phyloP scores from a whole-genome alignment of 2,329 filamentous ascomycete species.

The Chrysoporthe puriensis region DNA sequence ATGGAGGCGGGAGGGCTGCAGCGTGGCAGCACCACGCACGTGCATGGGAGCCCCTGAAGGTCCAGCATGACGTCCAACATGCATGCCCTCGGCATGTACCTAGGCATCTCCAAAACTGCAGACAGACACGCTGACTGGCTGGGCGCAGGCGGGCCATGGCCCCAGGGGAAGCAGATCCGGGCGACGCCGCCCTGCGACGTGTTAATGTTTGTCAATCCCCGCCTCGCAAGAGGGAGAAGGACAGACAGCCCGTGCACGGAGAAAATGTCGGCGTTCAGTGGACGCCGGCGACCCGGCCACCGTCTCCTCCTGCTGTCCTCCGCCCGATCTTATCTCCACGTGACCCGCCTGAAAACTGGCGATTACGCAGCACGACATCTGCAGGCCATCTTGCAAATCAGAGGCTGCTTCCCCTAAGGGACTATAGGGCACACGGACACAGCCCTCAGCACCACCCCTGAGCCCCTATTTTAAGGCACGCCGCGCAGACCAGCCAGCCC shows the following conservation, averaged over 20 bases:
- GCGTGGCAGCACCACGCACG: neutral
- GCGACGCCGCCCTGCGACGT: neutral
- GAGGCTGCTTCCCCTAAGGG: conserved; percentile 5
- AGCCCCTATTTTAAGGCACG: neutral
- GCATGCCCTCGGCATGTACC: neutral
- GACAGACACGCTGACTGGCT: too few species aligned
- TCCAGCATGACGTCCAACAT: neutral
- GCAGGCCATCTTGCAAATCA: conserved; percentile 20
- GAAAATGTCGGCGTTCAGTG: conserved; percentile 15
- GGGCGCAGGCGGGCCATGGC: too few species aligned
- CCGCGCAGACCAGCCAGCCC: neutral
- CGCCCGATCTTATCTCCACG: conserved; percentile 26
- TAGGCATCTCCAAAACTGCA: too few species aligned
- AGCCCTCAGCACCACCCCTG: neutral
- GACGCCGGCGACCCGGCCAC: conserved; percentile 4
- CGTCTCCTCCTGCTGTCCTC: neutral
- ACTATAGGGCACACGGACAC: neutral
- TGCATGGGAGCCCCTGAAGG: neutral
- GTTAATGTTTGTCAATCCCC: neutral
- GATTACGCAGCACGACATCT: conserved; percentile 23
- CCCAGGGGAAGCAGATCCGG: too few species aligned
- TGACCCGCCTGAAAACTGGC: conserved; percentile 18
- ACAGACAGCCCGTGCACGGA: neutral
- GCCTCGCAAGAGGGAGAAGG: neutral
- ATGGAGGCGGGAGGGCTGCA: conserved; percentile 1